Evolutionary conservation across 2,329 filamentous ascomycete species (phyloP), one percentile per base, ranked within the genome.

Genomic region (Aspergillus sp.): DNA sequence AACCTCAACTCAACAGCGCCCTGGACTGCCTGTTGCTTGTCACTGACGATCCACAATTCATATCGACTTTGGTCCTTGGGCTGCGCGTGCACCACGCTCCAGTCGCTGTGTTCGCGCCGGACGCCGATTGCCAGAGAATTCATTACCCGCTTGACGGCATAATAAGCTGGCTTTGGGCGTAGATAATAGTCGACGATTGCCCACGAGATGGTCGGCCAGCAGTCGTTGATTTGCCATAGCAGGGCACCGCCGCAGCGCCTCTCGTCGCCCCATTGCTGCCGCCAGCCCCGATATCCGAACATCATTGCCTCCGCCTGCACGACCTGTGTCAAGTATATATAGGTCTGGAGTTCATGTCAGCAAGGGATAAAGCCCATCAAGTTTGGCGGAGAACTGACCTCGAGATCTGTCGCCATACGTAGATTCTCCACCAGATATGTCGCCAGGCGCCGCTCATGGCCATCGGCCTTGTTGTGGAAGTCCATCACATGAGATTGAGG

Each of bases 311-410:
- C 84, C 33, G 83, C 81, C 70, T 86, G 84, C 50, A 83, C 81
- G 31, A 86, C 76, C 66, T 86, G 84, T 3, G 84, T 86, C 70
- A 78, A 80, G 72, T 90, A 93, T 64, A 91, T 82, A 65, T 89
- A 90, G 35, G 12, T n/a, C 15, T n/a, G 3, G 14, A 7, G 3
- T 37, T 1, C 0, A n/a, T n/a, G 5, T 37, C 35, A 37, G 15
- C 5, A n/a, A n/a, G 5, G 14, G 0, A n/a, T 37, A 0, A 27
- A 1, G 2, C 15, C 8, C 6, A 35, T 6, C 6, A 19, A 3
- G 3, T 1, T 3, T 81, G 55, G 9, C 23, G 84, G 79, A 0
- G 78, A 79, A 15, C 1, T 77, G 86, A 91, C 79, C 68, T 81
- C 79, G 24, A 83, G 70, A 53, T 80, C 75, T 39, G 80, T 82